These are phyloP conservation scores for Mortierella sp. DNA, from an alignment of 371 early-diverging fungal genomes.

Conservation along the genomic window DNA sequence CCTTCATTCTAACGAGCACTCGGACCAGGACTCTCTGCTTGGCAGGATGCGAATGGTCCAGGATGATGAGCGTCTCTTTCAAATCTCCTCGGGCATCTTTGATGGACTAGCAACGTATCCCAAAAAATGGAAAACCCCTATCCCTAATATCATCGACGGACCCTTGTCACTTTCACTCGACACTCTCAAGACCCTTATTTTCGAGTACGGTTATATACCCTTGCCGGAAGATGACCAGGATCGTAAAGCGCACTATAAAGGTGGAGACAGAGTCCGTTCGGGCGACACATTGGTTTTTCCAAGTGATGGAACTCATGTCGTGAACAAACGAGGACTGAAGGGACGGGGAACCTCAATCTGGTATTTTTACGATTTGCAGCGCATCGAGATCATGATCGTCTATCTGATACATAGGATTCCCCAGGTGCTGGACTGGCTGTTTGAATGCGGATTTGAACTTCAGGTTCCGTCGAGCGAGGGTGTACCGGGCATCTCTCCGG, in stretches of 20 bases:
- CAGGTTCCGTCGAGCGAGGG: background rate
- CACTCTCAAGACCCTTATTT: conserved; percentile 7
- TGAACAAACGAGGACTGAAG: conserved; percentile 24
- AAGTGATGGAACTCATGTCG: conserved; percentile 37
- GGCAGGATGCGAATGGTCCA: conserved; percentile 23
- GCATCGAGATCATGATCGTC: conserved; percentile 29
- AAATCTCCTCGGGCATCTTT: conserved; percentile 40
- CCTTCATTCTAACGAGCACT: conserved; percentile 3
- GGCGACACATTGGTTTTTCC: conserved; percentile 26
- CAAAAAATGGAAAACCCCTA: conserved; percentile 11
- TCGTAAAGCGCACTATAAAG: conserved; percentile 29
- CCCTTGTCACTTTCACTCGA: conserved; percentile 16
- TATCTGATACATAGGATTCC: conserved; percentile 26
- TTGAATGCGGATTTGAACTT: conserved; percentile 39
- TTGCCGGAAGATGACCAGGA: conserved; percentile 49
- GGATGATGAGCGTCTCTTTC: conserved; percentile 47
- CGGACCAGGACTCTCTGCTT: background rate
- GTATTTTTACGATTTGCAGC: conserved; percentile 44
- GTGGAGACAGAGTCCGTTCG: conserved; percentile 23
- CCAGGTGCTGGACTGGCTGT: conserved; percentile 27
- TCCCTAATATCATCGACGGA: conserved; percentile 32
- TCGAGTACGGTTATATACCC: conserved; percentile 49
- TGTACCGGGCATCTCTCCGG: conserved; percentile 11
- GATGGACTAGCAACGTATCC: conserved; percentile 29
- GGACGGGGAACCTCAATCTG: conserved; percentile 42